Base-by-base conservation (phyloP, 768 basidiomycete genomes). In the Obba rivulosa region DNA sequence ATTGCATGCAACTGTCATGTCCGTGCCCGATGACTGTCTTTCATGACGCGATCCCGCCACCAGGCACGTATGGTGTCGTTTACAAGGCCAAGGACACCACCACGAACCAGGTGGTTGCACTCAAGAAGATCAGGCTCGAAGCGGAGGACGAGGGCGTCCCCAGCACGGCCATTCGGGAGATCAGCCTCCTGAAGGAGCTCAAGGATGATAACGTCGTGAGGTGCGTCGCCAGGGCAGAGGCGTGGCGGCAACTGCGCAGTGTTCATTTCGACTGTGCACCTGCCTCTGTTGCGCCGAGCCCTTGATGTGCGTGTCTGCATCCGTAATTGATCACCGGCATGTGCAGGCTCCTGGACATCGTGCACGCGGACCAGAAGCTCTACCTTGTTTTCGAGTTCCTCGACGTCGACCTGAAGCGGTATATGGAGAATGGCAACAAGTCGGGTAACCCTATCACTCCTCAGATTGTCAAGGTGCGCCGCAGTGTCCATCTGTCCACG, bases 71-170 rank as follows among this genome's bases (percentile, higher is more conserved):
- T 57, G 95, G 95, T 48, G 95, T 98, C 45, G 95, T 98, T 18
- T 98, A 98, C 78, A 96, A 97, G 68, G 95, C 95, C 35, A 80
- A 83, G 56, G 94, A 98, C 64, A 69, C 81, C 53, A 76, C 69
- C 40, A 86, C 79, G 8, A 87, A 87, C 64, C 69, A 81, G 57
- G 83, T 97, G 57, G 96, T 99, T 43, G 96, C 96, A 20, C 75
- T 98, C 56, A 99, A 99, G 82, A 99, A 99, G 78, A 98, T 99
- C 64, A 75, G 96, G 35, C 81, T 99, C 22, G 96, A 98, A 65
- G 92, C 93, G 16, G 96, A 98, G 68, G 96, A 99, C 62, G 96
- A 99, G 67, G 96, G 96, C 41, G 96, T 99, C 18, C 96, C 96
- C 8, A 91, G 87, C 55, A 99, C 96, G 3, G 94, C 95, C 47